Base-by-base conservation (phyloP, 1,284 basidiomycete genomes). In the Malassezia sympodialis region DNA sequence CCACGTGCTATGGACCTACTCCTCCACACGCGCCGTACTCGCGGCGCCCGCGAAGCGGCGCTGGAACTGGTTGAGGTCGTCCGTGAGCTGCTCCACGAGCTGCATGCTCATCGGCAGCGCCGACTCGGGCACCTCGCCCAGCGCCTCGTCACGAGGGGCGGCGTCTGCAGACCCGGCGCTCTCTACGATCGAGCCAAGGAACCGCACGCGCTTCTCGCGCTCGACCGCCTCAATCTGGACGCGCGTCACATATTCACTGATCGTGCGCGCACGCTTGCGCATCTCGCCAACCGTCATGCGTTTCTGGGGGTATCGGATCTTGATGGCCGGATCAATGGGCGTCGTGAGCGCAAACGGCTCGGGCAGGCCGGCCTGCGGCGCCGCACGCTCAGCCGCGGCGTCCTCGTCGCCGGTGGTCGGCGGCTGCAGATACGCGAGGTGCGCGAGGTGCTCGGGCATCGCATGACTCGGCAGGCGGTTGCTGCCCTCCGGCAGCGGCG, bases 231-330 rank as follows among this genome's bases (percentile, higher is more conserved):
- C 76, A 21, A 75, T 63, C 60, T 75, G 74, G 26, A 75, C 69
- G 19, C 78, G 63, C 0, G 76, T 76, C 15, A 80, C 88, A 83
- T 89, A 96, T 69, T 96, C 93, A 31, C 93, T 82, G 55, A 96
- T 81, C 53, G 86, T 83, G 42, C 89, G 81, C 19, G 94, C 89
- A 19, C 93, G 83, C 78, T 96, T 96, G 75, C 90, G 87, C 89
- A 98, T 94, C 73, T 98, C 93, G 17, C 84, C 85, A 23, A 93
- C 84, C 63, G 90, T 94, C 81, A 86, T 90, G 49, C 93, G 81
- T 76, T 94, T 93, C 60, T 83, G 82, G 0, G 93, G 93, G 84
- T 89, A 98, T 66, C 88, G 87, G 55, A 96, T 86, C 74, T 89
- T 87, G 23, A 90, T 88, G 1, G 90, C 87, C 37, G 88, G 81